A percentile compares a stretch with the other conserved stretches of the same genome.
phyloP scores from a whole-genome alignment of 2,329 filamentous ascomycete genomes.

The Talaromyces sp. region DNA sequence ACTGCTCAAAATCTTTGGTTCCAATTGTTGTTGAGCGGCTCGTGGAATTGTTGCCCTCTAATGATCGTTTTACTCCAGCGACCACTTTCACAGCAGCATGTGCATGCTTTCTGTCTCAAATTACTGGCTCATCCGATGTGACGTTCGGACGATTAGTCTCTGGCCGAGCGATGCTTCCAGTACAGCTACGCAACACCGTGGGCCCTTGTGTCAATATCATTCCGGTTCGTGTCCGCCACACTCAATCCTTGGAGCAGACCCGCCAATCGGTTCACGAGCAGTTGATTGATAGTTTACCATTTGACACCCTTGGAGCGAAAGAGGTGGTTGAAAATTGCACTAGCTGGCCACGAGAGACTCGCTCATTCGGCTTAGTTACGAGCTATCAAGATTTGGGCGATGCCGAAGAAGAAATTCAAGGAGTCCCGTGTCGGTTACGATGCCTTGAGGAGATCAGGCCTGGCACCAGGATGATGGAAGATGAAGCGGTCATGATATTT shows the following conservation, averaged over 20 bases:
- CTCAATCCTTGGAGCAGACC: not conserved
- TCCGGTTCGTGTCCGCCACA: not conserved
- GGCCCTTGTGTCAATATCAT: not conserved
- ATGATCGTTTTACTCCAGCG: not conserved
- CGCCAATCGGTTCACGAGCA: not conserved
- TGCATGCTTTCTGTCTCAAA: not conserved
- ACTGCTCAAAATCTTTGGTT: too few relatives aligned
- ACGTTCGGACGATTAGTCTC: not conserved
- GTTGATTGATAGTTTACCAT: not conserved
- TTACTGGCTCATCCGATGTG: not conserved
- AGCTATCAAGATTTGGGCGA: not conserved
- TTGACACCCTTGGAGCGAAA: not conserved
- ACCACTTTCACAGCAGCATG: not conserved
- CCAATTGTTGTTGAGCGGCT: too few relatives aligned
- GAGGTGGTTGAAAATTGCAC: not conserved
- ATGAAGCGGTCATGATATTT: not conserved
- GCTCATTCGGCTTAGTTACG: not conserved
- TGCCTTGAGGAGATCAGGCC: not conserved
- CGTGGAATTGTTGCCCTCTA: too few relatives aligned
- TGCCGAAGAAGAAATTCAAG: not conserved
- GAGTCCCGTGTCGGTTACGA: not conserved
- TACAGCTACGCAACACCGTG: not conserved
- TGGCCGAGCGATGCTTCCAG: not conserved
- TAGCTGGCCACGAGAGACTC: not conserved
- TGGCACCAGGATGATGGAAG: not conserved